Conservation (phyloP, 176 grass and related monocot genomes). For the maize (Zea mays) region Zm-B73-REFERENCE-NAM-5.0 NC_050097.1:242637001-242637500, state of each 20-base stretch:
- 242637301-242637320: not conserved
- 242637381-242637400: not conserved
- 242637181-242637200: slow-evolving; percentile 4
- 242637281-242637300: too few relatives aligned
- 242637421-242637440: not conserved
- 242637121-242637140: not conserved
- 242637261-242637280: too few relatives aligned
- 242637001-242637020: too few relatives aligned
- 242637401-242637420: not conserved
- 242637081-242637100: slow-evolving; percentile 1
- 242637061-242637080: not conserved
- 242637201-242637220: not conserved
- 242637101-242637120: too few relatives aligned
- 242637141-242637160: not conserved
- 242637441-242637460: not conserved
- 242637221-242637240: not conserved
- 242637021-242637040: too few relatives aligned
- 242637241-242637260: too few relatives aligned
- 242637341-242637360: too few relatives aligned
- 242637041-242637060: too few relatives aligned
- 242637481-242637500: not conserved
- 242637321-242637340: not conserved
- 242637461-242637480: not conserved
- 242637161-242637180: not conserved
- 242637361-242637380: not conserved